Evolutionary conservation across 257 asterid species (phyloP), one percentile per base, ranked within the genome.

Genomic region (Fraxinus pennsylvanica): DNA sequence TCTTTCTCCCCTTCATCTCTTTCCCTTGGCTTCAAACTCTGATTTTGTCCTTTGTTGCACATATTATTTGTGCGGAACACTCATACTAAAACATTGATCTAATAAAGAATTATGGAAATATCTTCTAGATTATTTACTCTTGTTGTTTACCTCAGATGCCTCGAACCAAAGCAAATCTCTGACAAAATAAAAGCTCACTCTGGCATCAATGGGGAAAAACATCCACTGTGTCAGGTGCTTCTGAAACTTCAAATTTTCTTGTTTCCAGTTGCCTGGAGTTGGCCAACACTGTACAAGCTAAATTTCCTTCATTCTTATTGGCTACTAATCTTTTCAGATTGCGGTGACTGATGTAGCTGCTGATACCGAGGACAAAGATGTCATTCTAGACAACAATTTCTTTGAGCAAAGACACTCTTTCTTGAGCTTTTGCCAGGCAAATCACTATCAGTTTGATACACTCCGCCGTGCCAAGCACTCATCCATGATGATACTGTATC

Each of bases 381-480:
- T 35, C 78, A 71, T 79, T 39, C 25, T 88, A 74, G 88, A 87
- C 27, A 90, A 85, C 76, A 87, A 83, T 61, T 29, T 91, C 75
- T 86, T 92, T 6, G 89, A 85, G 76, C 83, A 81, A 43, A 79
- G 97, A 76, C 85, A 72, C 69, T 82, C 91, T 67, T 90, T 92
- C 82, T 86, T 90, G 88, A 78, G 82, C 79, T 90, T 90, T 83
- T 91, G 97, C 76, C 92, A 84, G 85, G 76, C 68, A 66, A 91
- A 89, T 52, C 72, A 85, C 66, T 92, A 84, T 68, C 95, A 90
- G 76, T 92, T 92, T 67, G 89, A 87, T 75, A 76, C 94, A 3
- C 89, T 87, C 75, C 92, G 95, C 10, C 90, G 89, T 35, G 96
- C 97, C 69, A 92, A 92, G 85, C 87, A 91, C 80, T 92, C 97